Conservation (phyloP, 805 yeast genomes). For the Candida krabiensis region DNA sequence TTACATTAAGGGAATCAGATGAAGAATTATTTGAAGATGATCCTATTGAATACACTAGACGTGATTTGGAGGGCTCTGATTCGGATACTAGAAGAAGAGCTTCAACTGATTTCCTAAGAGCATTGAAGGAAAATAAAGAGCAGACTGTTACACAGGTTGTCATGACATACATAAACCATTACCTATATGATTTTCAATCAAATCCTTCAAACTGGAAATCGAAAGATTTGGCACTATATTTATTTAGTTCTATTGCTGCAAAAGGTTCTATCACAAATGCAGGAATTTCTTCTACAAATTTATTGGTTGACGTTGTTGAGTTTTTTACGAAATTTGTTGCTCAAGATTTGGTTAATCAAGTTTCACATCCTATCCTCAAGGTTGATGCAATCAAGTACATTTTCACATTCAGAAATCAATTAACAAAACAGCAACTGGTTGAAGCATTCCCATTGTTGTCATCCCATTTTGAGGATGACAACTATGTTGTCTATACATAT, state of each 20-base stretch:
- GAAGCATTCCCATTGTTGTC: slow-evolving; percentile 80
- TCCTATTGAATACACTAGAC: slow-evolving; percentile 87
- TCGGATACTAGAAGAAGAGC: slow-evolving; percentile 89
- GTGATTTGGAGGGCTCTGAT: slow-evolving; percentile 95
- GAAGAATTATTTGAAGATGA: slow-evolving; percentile 96
- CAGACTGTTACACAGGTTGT: slow-evolving; percentile 72
- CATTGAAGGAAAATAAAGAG: slow-evolving; percentile 77
- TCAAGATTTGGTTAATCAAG: slow-evolving; percentile 64
- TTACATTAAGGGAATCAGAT: slow-evolving; percentile 81
- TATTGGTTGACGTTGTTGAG: slow-evolving; percentile 79
- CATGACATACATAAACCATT: slow-evolving; percentile 67
- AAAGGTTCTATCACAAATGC: slow-evolving; percentile 84
- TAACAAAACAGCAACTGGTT: slow-evolving; percentile 78
- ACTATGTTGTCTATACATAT: slow-evolving; percentile 87
- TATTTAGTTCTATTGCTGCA: slow-evolving; percentile 87
- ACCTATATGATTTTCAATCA: slow-evolving; percentile 52
- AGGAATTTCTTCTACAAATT: slow-evolving; percentile 86
- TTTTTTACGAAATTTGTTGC: slow-evolving; percentile 84
- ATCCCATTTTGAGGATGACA: slow-evolving; percentile 60
- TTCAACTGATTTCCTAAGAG: slow-evolving; percentile 88
- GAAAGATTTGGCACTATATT: slow-evolving; percentile 82
- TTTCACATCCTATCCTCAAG: slow-evolving; percentile 72
- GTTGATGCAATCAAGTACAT: slow-evolving; percentile 94
- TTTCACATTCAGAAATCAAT: slow-evolving; percentile 86
- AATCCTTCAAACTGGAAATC: slow-evolving; percentile 66